Evolutionary conservation across 2,329 filamentous ascomycete genomes (phyloP), one percentile per base, ranked within the genome.

Genomic region (Neofusicoccum sp.): DNA sequence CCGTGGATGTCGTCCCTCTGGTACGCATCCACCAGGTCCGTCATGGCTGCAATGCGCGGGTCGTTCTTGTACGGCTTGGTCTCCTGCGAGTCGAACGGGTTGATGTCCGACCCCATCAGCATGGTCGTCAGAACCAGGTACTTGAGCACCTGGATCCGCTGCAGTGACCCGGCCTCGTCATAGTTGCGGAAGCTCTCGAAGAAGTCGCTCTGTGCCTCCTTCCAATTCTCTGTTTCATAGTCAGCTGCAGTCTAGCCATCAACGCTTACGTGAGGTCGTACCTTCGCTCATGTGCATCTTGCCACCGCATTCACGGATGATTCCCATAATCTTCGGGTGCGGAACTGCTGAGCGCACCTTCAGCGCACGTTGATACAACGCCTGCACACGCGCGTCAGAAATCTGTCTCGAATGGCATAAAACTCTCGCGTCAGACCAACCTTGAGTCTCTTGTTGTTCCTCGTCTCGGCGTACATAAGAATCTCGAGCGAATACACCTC

Each of bases 201-300:
- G 78, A 99, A 99, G 80, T 98, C 95, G 70, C 89, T 94, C 78
- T 98, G 93, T 1, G 95, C 95, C 72, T 93, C 92, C 76, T 95
- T 92, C 95, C 95, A 99, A 76, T 98, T 98, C 80, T 98, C 95
- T 84, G 69, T 61, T 31, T 41, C 41, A 50, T 33, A 14, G 31
- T 50, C 41, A 39, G 47, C 67, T 74, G 70, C 73, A 45, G 54
- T 45, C 41, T 14, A 16, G 39, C 45, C n/a, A 31, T 70, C 68
- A 64, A 65, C 50, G 61, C 41, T 45, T 61, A 44, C 63, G 62
- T 67, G 64, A 63, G 54, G 67, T 50, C 70, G 71, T 76, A 78
- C 80, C 80, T 83, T 99, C 95, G 76, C 91, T 95, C 95, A 99
- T 98, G 81, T 98, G 93, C 95, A 99, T 99, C 83, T 99, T 99